Percentiles rank a stretch among this genome's conserved stretches.
Conservation (phyloP, 164 flowering plant species). For the Saururus chinensis region DNA sequence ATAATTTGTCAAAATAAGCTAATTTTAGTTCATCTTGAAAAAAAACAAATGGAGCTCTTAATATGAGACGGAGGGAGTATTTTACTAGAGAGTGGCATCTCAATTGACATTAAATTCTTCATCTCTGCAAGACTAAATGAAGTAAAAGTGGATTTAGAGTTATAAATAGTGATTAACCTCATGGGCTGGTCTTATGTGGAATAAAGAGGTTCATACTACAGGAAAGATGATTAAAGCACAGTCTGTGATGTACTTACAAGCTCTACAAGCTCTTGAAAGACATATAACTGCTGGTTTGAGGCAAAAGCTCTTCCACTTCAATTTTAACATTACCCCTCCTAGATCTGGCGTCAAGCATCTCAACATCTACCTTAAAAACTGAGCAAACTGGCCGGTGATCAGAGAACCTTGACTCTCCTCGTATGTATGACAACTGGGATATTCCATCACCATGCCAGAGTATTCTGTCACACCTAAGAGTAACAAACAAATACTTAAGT, state of each 20-base stretch:
- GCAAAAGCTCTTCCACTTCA: slow-evolving; percentile 21
- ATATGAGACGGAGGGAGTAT: too few relatives aligned
- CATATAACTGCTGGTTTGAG: slow-evolving; percentile 10
- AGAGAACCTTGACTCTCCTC: slow-evolving; percentile 57
- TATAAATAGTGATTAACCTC: not conserved
- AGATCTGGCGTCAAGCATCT: slow-evolving; percentile 13
- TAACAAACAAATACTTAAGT: not conserved
- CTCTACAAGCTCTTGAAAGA: slow-evolving; percentile 1
- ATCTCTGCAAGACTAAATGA: not conserved
- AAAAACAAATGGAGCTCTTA: too few relatives aligned
- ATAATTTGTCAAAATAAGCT: too few relatives aligned
- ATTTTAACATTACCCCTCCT: slow-evolving; percentile 28
- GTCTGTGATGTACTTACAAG: slow-evolving; percentile 9
- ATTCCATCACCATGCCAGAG: slow-evolving; percentile 74
- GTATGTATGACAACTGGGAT: slow-evolving; percentile 40
- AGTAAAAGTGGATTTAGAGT: too few relatives aligned
- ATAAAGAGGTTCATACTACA: not conserved
- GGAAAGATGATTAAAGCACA: not conserved
- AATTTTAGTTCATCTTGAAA: too few relatives aligned
- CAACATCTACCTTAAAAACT: slow-evolving; percentile 46
- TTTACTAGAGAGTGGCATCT: not conserved
- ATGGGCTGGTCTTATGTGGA: too few relatives aligned
- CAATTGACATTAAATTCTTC: not conserved
- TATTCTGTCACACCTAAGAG: slow-evolving; percentile 76
- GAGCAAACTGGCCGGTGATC: slow-evolving; percentile 87